Evolutionary conservation across 75 land plant genomes (phyloP), one percentile per base, ranked within the genome.

Genomic region (Pseudotsuga menziesii): DNA sequence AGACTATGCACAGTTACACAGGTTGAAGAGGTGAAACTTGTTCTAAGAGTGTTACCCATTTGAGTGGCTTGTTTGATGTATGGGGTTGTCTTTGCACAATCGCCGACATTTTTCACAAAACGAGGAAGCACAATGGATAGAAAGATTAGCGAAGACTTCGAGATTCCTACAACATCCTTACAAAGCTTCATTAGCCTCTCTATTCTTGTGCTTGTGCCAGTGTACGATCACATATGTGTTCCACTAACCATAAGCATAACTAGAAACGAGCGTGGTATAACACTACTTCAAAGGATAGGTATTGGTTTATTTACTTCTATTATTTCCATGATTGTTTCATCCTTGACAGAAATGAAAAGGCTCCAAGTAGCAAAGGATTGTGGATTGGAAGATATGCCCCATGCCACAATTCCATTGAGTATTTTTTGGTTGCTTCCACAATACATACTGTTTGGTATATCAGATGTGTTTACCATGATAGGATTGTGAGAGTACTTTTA

Each of bases 401-500:
- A 72, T 11, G 77, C 25, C 13, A 80, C 83, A 20, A 29, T 90
- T 9, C 91, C 91, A 29, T 82, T 91, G 83, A 91, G 85, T 55
- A 75, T 86, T 12, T 88, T 85, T 82, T 91, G 93, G 93, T 35
- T 91, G 56, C 71, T 81, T 60, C 93, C 93, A 48, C 91, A 91
- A 22, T 86, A 89, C 63, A 72, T 82, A 44, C 48, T 89, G 22
- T 72, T 78, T 73, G 85, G 87, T 54, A n/a, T 81, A 36, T 70
- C 78, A 58, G 83, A 79, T 61, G 81, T 80, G 12, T 89, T 80
- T 76, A 77, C 72, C 48, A 80, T 83, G 79, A 79, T 80, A 73
- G 85, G 88, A 59, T 54, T 83, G 78, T 79, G 80, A 64, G 90
- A 88, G 81, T 88, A 80, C 71, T 88, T 83, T 80, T 86, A 88